phyloP scores from a whole-genome alignment of 2,329 filamentous ascomycete species.

The Ophiostoma ips region DNA sequence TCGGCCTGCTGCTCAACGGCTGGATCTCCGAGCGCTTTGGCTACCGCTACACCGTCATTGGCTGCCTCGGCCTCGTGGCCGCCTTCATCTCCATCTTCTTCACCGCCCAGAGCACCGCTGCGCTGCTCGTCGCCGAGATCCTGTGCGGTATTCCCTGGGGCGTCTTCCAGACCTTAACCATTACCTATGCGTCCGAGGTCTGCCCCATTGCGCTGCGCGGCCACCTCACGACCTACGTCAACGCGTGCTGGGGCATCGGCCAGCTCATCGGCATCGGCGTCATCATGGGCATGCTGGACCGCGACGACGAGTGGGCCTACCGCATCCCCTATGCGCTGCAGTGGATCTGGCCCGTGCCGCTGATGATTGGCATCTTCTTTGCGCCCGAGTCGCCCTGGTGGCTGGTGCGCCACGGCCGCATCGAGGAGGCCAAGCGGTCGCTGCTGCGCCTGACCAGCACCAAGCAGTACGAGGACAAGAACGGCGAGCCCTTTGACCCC shows the following conservation, averaged over 20 bases:
- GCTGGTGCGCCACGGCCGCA: conserved; percentile 53
- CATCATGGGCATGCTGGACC: conserved; percentile 51
- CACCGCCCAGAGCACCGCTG: conserved; percentile 45
- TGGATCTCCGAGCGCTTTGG: conserved; percentile 52
- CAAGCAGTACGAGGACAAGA: conserved; percentile 24
- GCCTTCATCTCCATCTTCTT: conserved; percentile 51
- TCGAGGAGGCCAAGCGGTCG: conserved; percentile 51
- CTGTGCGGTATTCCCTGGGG: conserved; percentile 41
- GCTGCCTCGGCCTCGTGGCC: conserved; percentile 37
- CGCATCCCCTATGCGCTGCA: conserved; percentile 59
- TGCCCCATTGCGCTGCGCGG: conserved; percentile 59
- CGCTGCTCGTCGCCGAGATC: conserved; percentile 46
- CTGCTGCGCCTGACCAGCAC: conserved; percentile 50
- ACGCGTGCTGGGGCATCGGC: conserved; percentile 66
- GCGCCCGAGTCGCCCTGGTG: conserved; percentile 63
- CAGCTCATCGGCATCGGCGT: conserved; percentile 63
- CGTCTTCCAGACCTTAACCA: conserved; percentile 28
- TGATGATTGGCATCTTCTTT: conserved; percentile 51
- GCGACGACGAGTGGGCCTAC: conserved; percentile 47
- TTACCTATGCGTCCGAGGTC: conserved; percentile 58
- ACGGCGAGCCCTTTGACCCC: conserved; percentile 55
- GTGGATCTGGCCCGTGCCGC: conserved; percentile 61
- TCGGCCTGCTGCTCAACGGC: conserved; percentile 53
- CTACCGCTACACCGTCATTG: conserved; percentile 51
- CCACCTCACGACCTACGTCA: conserved; percentile 61